These are phyloP conservation scores for Apiospora marii DNA, from an alignment of 2,329 filamentous ascomycete species.

Conservation along the genomic window DNA sequence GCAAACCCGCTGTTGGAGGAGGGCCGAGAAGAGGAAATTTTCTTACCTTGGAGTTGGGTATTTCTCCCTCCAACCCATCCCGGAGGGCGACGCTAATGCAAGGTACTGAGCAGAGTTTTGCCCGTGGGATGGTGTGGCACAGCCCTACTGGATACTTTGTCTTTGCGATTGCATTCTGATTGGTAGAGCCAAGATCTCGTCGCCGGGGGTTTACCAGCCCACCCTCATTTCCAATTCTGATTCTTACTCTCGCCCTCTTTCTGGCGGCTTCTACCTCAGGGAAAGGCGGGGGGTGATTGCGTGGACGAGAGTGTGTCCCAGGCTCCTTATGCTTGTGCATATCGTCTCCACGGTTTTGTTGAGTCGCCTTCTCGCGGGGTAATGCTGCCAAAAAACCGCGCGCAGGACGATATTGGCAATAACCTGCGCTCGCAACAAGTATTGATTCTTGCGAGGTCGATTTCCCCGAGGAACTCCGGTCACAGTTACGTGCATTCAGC, in stretches of 20 bases:
- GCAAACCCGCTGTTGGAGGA: slow-evolving; percentile 5
- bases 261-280: neutral
- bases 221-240: neutral
- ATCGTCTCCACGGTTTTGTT: slow-evolving; percentile 13
- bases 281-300: neutral
- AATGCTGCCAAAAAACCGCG: neutral
- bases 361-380: neutral
- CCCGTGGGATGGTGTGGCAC: slow-evolving; percentile 17
- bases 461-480: neutral
- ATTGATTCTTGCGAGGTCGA: neutral
- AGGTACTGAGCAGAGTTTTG: slow-evolving; percentile 21
- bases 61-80: neutral
- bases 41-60: slow-evolving; percentile 1
- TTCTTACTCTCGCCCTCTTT: neutral
- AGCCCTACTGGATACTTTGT: slow-evolving; percentile 19
- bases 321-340: neutral
- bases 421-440: neutral
- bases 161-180: slow-evolving; percentile 22
- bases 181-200: slow-evolving; percentile 2
- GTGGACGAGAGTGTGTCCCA: neutral
- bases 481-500: slow-evolving; percentile 15
- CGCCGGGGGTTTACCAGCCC: neutral
- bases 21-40: neutral
- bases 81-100: slow-evolving; percentile 14
- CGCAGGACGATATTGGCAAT: slow-evolving; percentile 11